phyloP scores from a whole-genome alignment of 768 basidiomycete species.

The Mrakia blollopis region DNA sequence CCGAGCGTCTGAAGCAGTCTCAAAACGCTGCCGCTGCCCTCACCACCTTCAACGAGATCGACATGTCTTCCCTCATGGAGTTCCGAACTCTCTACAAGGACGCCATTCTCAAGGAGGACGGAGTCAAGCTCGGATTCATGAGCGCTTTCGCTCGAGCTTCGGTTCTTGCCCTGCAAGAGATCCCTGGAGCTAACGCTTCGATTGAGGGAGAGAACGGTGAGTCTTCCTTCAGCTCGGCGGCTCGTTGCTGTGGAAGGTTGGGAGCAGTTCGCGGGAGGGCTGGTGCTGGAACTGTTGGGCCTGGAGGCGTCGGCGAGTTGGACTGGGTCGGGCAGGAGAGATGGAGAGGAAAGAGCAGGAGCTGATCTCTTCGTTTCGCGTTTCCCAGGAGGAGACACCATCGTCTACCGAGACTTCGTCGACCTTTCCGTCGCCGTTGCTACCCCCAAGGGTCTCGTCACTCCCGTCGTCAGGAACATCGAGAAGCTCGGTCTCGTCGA shows the following conservation, averaged over 20 bases:
- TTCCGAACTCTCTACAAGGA: slow-evolving; percentile 95
- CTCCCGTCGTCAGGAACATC: slow-evolving; percentile 87
- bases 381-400: slow-evolving; percentile 56
- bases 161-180: slow-evolving; percentile 76
- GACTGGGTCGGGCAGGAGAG: not conserved
- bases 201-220: slow-evolving; percentile 61
- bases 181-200: slow-evolving; percentile 87
- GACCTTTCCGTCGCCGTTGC: slow-evolving; percentile 95
- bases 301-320: too few species aligned
- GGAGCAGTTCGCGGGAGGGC: too few species aligned
- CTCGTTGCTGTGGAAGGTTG: too few species aligned
- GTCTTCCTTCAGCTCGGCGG: not conserved
- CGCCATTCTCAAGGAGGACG: slow-evolving; percentile 77
- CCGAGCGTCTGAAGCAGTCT: slow-evolving; percentile 94
- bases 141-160: slow-evolving; percentile 88
- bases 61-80: slow-evolving; percentile 92
- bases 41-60: slow-evolving; percentile 99
- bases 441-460: slow-evolving; percentile 94
- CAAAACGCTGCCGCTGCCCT: slow-evolving; percentile 94
- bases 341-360: not conserved
- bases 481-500: slow-evolving; percentile 80
- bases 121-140: slow-evolving; percentile 98
- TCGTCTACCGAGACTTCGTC: slow-evolving; percentile 66
- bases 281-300: too few species aligned
- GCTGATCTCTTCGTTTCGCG: not conserved